phyloP scores from a whole-genome alignment of 768 basidiomycete species.

The Ephemerocybe angulata region DNA sequence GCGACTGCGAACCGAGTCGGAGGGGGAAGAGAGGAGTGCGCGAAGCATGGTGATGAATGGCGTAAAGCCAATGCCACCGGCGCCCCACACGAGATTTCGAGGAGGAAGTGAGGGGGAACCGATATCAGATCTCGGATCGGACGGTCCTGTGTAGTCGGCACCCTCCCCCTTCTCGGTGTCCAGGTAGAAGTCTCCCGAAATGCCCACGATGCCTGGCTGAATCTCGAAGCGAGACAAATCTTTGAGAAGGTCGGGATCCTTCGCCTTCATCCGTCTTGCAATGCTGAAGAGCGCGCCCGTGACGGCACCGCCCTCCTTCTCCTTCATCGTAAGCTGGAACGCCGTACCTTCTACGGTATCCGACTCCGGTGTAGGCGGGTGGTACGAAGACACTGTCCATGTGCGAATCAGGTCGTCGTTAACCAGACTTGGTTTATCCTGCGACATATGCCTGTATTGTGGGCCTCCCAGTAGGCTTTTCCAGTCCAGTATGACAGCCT shows the following conservation, averaged over 20 bases:
- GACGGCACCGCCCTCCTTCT: constrained; percentile 50
- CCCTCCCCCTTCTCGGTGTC: not conserved
- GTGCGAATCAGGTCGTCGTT: constrained; percentile 65
- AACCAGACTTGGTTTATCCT: constrained; percentile 37
- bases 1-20: not conserved
- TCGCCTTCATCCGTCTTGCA: constrained; percentile 36
- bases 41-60: constrained; percentile 57
- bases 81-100: constrained; percentile 49
- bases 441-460: constrained; percentile 51
- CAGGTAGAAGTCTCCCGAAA: constrained; percentile 51
- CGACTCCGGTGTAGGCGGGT: constrained; percentile 5
- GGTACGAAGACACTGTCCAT: constrained; percentile 53
- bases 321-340: constrained; percentile 52
- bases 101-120: constrained; percentile 7
- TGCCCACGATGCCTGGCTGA: constrained; percentile 44
- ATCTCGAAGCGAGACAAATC: constrained; percentile 39
- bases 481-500: constrained; percentile 55
- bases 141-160: not conserved
- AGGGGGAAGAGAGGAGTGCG: constrained; percentile 13
- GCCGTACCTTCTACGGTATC: constrained; percentile 4
- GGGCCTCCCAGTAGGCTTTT: constrained; percentile 44
- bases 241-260: constrained; percentile 37
- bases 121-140: constrained; percentile 9
- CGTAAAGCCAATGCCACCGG: constrained; percentile 63
- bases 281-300: constrained; percentile 54